Evolutionary conservation across 1,284 basidiomycete genomes (phyloP).

Genomic region (Cutaneotrichosporon dermatis): DNA sequence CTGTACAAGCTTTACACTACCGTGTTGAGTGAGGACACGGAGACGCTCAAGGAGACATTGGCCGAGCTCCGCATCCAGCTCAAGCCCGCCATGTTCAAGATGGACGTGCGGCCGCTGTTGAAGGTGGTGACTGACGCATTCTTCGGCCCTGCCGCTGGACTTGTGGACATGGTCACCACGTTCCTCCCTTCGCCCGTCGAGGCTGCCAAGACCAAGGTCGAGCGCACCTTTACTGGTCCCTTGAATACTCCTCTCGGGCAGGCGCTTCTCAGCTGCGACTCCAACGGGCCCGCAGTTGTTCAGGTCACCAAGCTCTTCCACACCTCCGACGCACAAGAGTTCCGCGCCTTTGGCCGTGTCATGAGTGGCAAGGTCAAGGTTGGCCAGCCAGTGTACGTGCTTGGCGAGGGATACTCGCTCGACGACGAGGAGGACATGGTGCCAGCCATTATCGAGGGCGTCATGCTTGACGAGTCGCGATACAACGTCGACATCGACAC

Average conservation of each 20-base stretch:
- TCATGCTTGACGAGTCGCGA: constrained; percentile 86
- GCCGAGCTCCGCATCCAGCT: constrained; percentile 73
- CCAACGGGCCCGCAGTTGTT: constrained; percentile 83
- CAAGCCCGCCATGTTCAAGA: constrained; percentile 93
- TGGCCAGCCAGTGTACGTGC: constrained; percentile 84
- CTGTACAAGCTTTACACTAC: constrained; percentile 94
- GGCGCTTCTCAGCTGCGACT: constrained; percentile 76
- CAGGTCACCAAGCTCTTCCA: constrained; percentile 93
- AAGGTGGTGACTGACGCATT: constrained; percentile 93
- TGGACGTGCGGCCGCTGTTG: constrained; percentile 91
- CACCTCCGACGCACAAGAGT: constrained; percentile 90
- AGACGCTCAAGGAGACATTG: constrained; percentile 76
- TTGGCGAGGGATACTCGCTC: constrained; percentile 93
- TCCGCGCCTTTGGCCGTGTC: constrained; percentile 92
- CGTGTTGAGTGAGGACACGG: constrained; percentile 87
- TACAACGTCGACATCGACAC: constrained; percentile 86
- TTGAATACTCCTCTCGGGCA: constrained; percentile 70
- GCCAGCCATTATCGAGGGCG: constrained; percentile 73
- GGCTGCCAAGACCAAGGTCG: constrained; percentile 68
- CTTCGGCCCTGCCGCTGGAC: constrained; percentile 81
- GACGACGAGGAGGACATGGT: constrained; percentile 99
- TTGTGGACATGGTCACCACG: constrained; percentile 87
- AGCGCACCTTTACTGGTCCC: constrained; percentile 78
- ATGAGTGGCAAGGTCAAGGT: constrained; percentile 83
- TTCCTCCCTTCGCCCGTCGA: constrained; percentile 80